These are phyloP conservation scores for Lachancea dasiensis DNA, from an alignment of 805 yeast species.

Conservation along the genomic window DNA sequence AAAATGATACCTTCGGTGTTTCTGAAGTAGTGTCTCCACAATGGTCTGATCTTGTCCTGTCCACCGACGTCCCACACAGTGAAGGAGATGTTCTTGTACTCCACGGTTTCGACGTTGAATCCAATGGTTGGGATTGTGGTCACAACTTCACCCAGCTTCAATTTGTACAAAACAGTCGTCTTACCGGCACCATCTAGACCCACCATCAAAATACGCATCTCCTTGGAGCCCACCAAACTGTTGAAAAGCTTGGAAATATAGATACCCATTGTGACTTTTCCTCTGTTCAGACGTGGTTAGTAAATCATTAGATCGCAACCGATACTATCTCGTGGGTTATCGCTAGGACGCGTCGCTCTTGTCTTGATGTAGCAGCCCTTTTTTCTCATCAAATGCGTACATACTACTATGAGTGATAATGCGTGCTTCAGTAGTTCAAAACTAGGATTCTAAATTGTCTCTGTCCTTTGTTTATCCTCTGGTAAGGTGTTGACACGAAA, in stretches of 20 bases:
- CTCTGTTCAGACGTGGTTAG: too few relatives aligned
- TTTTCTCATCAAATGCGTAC: too few relatives aligned
- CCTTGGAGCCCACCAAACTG: conserved; percentile 95
- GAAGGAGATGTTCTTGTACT: conserved; percentile 92
- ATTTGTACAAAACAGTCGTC: conserved; percentile 91
- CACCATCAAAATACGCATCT: conserved; percentile 97
- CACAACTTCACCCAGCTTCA: conserved; percentile 92
- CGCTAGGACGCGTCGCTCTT: too few relatives aligned
- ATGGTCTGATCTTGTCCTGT: conserved; percentile 97
- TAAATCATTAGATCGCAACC: too few relatives aligned
- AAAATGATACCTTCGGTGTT: conserved; percentile 98
- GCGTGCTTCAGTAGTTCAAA: too few relatives aligned
- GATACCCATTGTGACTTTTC: conserved; percentile 82
- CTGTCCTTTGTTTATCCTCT: too few relatives aligned
- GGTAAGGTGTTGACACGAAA: too few relatives aligned
- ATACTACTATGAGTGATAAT: too few relatives aligned
- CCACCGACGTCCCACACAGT: conserved; percentile 99
- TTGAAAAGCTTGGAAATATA: conserved; percentile 89
- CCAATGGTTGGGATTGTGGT: conserved; percentile 97
- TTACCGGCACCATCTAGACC: conserved; percentile 99
- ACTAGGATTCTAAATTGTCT: too few relatives aligned
- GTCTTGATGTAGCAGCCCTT: too few relatives aligned
- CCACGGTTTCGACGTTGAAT: conserved; percentile 95
- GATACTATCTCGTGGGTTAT: too few relatives aligned
- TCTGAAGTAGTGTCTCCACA: conserved; percentile 99